Conservation (phyloP, 768 basidiomycete species). For the Sarcomyxa edulis region DNA sequence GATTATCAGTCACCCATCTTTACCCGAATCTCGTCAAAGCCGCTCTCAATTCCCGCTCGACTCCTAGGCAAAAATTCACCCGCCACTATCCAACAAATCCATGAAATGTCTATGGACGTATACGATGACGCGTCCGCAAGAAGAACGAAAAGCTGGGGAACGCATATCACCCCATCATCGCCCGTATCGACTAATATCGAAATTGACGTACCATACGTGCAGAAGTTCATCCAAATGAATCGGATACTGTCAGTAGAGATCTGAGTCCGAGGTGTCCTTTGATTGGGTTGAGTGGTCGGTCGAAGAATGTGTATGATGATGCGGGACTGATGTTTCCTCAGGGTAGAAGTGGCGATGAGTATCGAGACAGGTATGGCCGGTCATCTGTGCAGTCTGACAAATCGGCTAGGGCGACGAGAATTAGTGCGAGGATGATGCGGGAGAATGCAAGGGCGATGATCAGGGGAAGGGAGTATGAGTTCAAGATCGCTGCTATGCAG, state of each 20-base stretch:
- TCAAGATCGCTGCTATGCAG: slow-evolving; percentile 91
- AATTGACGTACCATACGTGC: slow-evolving; percentile 64
- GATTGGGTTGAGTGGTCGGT: slow-evolving; percentile 56
- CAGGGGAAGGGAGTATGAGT: slow-evolving; percentile 83
- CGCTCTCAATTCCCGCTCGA: slow-evolving; percentile 71
- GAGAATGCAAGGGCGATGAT: slow-evolving; percentile 58
- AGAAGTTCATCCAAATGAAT: slow-evolving; percentile 80
- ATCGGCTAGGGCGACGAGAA: slow-evolving; percentile 21
- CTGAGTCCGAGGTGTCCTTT: slow-evolving; percentile 43
- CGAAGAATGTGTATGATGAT: slow-evolving; percentile 46
- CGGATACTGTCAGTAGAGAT: slow-evolving; percentile 52
- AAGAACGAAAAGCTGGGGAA: slow-evolving; percentile 70
- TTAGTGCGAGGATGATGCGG: slow-evolving; percentile 34
- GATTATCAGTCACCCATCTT: slow-evolving; percentile 1
- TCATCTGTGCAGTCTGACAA: slow-evolving; percentile 65
- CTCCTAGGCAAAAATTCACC: slow-evolving; percentile 81
- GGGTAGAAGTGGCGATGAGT: slow-evolving; percentile 57
- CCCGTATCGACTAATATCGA: slow-evolving; percentile 8
- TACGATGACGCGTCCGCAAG: slow-evolving; percentile 92
- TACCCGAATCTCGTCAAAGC: slow-evolving; percentile 36
- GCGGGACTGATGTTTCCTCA: slow-evolving; percentile 16
- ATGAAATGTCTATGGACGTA: slow-evolving; percentile 96
- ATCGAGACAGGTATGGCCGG: slow-evolving; percentile 69
- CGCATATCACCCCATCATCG: slow-evolving; percentile 13
- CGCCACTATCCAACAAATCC: slow-evolving; percentile 93